These are phyloP conservation scores for Fusarium sp. DNA, from an alignment of 2,329 filamentous ascomycete genomes.

Conservation along the genomic window DNA sequence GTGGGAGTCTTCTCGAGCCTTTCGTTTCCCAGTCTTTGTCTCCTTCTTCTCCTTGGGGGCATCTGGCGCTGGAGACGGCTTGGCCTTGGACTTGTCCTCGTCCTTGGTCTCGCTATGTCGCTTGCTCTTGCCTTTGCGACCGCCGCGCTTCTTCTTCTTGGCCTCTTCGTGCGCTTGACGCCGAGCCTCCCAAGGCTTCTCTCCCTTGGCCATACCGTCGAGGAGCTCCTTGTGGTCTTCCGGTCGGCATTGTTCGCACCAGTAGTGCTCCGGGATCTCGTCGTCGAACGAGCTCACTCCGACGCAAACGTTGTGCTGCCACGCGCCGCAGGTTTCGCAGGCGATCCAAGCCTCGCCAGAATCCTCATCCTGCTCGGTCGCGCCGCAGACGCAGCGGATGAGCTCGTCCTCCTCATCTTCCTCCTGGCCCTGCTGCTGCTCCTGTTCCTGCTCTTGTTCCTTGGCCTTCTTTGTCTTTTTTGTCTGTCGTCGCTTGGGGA, in stretches of 20 bases:
- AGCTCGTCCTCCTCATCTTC: slow-evolving; percentile 71
- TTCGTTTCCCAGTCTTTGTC: slow-evolving; percentile 65
- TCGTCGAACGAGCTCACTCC: slow-evolving; percentile 83
- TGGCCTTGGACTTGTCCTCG: slow-evolving; percentile 65
- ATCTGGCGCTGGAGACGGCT: slow-evolving; percentile 57
- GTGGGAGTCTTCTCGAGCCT: slow-evolving; percentile 67
- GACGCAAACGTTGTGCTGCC: slow-evolving; percentile 98
- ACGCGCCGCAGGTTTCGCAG: slow-evolving; percentile 91
- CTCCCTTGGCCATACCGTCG: slow-evolving; percentile 80
- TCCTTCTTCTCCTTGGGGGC: slow-evolving; percentile 64
- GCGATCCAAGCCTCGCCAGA: slow-evolving; percentile 94
- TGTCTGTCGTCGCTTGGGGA: slow-evolving; percentile 65
- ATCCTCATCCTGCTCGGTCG: slow-evolving; percentile 86
- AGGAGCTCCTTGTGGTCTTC: slow-evolving; percentile 85
- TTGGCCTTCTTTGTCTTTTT: slow-evolving; percentile 70
- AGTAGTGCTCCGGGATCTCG: slow-evolving; percentile 86
- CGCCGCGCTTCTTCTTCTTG: slow-evolving; percentile 67
- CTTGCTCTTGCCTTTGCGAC: slow-evolving; percentile 74
- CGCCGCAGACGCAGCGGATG: slow-evolving; percentile 94
- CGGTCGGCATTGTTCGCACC: slow-evolving; percentile 90
- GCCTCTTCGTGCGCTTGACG: slow-evolving; percentile 72
- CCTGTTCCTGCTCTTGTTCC: slow-evolving; percentile 66
- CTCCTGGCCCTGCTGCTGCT: slow-evolving; percentile 60
- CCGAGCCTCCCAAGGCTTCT: slow-evolving; percentile 86
- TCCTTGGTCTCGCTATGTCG: slow-evolving; percentile 73